Evolutionary conservation across 1,284 basidiomycete genomes (phyloP).

Genomic region (Marasmius oreades): DNA sequence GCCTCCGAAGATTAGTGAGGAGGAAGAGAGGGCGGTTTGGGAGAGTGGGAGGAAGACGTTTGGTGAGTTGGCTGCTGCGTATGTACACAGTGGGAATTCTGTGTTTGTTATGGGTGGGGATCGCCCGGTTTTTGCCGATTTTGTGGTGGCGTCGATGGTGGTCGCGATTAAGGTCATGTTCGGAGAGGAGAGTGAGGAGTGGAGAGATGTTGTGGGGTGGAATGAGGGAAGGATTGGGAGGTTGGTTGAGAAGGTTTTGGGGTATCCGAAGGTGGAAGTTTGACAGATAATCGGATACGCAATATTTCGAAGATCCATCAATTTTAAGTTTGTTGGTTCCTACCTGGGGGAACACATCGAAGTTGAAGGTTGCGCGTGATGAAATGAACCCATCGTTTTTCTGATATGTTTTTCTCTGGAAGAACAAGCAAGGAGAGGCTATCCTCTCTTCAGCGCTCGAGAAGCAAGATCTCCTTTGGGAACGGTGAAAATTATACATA

Average conservation of each 20-base stretch:
- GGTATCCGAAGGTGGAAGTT: neutral
- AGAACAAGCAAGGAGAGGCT: too few relatives aligned
- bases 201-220: slow-evolving; percentile 28
- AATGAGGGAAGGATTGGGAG: slow-evolving; percentile 20
- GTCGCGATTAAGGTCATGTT: slow-evolving; percentile 22
- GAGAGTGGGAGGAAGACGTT: neutral
- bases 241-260: slow-evolving; percentile 2
- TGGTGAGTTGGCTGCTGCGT: slow-evolving; percentile 15
- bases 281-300: too few relatives aligned
- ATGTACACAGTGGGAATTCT: slow-evolving; percentile 20
- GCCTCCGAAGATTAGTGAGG: too few relatives aligned
- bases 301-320: too few relatives aligned
- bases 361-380: too few relatives aligned
- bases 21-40: neutral
- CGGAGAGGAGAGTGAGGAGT: slow-evolving; percentile 19
- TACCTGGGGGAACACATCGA: too few relatives aligned
- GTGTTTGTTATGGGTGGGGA: slow-evolving; percentile 24
- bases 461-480: too few relatives aligned
- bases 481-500: too few relatives aligned
- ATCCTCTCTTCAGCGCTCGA: too few relatives aligned
- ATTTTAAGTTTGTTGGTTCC: too few relatives aligned
- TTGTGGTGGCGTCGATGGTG: slow-evolving; percentile 25
- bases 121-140: slow-evolving; percentile 29
- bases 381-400: too few relatives aligned
- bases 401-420: too few relatives aligned